These are phyloP conservation scores for Diaporthe sp. DNA, from an alignment of 2,329 filamentous ascomycete species.

Conservation along the genomic window DNA sequence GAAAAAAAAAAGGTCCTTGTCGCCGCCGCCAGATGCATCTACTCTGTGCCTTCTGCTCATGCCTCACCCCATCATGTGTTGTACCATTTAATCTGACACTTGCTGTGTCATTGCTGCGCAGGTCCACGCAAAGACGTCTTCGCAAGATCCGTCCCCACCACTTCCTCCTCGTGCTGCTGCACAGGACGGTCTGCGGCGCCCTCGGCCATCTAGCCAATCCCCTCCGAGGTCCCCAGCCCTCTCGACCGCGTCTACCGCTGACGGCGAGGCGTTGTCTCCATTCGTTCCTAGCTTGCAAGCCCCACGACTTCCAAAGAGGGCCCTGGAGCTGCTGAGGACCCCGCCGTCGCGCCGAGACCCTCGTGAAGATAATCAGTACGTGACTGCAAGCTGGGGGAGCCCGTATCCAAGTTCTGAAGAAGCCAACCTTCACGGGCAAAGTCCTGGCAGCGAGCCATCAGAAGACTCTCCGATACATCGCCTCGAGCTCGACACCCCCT, in stretches of 20 bases:
- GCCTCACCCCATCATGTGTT: neutral
- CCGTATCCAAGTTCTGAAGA: conserved; percentile 79
- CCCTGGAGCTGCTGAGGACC: conserved; percentile 65
- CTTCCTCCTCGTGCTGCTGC: conserved; percentile 69
- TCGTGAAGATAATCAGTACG: conserved; percentile 56
- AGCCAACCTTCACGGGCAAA: conserved; percentile 59
- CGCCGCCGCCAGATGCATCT: conserved; percentile 4
- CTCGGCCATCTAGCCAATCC: conserved; percentile 48
- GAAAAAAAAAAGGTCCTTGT: conserved; percentile 14
- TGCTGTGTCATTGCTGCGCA: conserved; percentile 37
- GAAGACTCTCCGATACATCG: conserved; percentile 71
- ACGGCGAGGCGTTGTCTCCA: conserved; percentile 67
- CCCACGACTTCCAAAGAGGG: conserved; percentile 67
- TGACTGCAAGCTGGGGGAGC: conserved; percentile 90
- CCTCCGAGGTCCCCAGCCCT: conserved; percentile 67
- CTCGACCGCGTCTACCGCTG: conserved; percentile 71
- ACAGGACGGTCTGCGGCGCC: conserved; percentile 64
- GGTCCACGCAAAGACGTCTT: conserved; percentile 66
- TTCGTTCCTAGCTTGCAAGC: conserved; percentile 67
- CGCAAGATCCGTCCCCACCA: conserved; percentile 58
- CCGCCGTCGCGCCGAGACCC: conserved; percentile 52
- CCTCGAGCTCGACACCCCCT: conserved; percentile 71
- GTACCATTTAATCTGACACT: conserved; percentile 24
- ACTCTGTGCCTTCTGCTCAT: conserved; percentile 3
- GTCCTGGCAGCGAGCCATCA: conserved; percentile 68